Evolutionary conservation across 2,329 filamentous ascomycete genomes (phyloP), one percentile per base, ranked within the genome.

Genomic region (Plenodomus biglobosus): DNA sequence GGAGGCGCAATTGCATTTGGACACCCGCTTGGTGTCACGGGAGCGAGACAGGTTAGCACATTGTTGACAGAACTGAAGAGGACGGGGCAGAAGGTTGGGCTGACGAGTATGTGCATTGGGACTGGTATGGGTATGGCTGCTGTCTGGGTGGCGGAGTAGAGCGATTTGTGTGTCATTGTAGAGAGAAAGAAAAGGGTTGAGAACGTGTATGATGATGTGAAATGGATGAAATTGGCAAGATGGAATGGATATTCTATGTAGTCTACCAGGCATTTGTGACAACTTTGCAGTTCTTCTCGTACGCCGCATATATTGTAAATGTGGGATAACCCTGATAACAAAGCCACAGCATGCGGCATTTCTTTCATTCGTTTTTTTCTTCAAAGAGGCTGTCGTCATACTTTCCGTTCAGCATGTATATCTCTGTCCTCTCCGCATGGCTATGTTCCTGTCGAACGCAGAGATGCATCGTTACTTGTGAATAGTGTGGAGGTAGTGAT

Each of bases 61-160:
- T 76, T 97, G 65, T 77, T 97, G 56, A 95, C 91, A 60, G 92
- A 97, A 82, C 77, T 97, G 62, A 87, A 84, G 80, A 80, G 92
- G 70, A 94, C 84, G 44, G 85, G 86, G 49, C 82, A 94, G 80
- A 88, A 88, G 81, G 77, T 97, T 53, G 94, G 94, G 42, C 85
- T 96, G 36, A 96, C 90, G 22, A 92, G 87, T 73, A 97, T 97
- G 94, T 99, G 94, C 71, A 78, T 97, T 41, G 94, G 92, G 42
- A 97, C 92, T 2, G 92, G 68, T 19, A 97, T 97, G 94, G 92
- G 92, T 43, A 95, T 96, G 90, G 92, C 91, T 48, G 90, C 92
- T 52, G 87, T 96, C 50, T 96, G 92, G 91, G 92, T 96, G 58
- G 89, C 90, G 2, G 92, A 96, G 79, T 95, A 90, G 70, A 36